Evolutionary conservation across 192 early-diverging fungal genomes (phyloP).

Genomic region (Entomortierella beljakovae): DNA sequence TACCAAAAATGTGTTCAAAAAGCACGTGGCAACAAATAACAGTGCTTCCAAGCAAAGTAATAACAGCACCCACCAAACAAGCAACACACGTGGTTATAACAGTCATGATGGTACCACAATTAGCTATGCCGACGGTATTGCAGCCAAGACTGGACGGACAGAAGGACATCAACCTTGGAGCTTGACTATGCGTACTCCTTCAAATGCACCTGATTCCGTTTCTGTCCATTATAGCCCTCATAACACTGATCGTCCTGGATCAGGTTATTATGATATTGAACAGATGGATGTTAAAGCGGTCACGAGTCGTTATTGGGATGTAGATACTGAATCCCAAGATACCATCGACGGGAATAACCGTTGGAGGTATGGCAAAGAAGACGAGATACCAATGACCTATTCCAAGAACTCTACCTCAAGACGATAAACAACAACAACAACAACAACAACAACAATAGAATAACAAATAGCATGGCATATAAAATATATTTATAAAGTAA

Average conservation of each 20-base stretch:
- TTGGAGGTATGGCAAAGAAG: conserved; percentile 20
- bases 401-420: conserved; percentile 23
- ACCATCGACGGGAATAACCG: conserved; percentile 26
- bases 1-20: conserved; percentile 43
- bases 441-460: conserved; percentile 1
- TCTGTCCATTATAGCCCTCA: conserved; percentile 28
- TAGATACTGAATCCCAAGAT: conserved; percentile 33
- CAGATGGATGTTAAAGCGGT: conserved; percentile 4
- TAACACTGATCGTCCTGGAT: background rate
- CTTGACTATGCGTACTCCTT: conserved; percentile 35
- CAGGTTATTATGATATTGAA: conserved; percentile 28
- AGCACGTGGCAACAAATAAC: conserved; percentile 26
- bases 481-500: too few species aligned
- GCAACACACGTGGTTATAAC: background rate
- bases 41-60: conserved; percentile 21
- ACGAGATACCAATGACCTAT: conserved; percentile 48
- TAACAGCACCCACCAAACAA: background rate
- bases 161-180: conserved; percentile 35
- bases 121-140: conserved; percentile 36
- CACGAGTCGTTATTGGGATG: conserved; percentile 25
- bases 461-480: too few species aligned
- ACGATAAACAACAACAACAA: too few species aligned
- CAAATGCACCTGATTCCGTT: conserved; percentile 12
- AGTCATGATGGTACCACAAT: conserved; percentile 2
- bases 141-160: conserved; percentile 9